These are phyloP conservation scores for Xylaria sp. DNA, from an alignment of 2,329 filamentous ascomycete species.

Conservation along the genomic window DNA sequence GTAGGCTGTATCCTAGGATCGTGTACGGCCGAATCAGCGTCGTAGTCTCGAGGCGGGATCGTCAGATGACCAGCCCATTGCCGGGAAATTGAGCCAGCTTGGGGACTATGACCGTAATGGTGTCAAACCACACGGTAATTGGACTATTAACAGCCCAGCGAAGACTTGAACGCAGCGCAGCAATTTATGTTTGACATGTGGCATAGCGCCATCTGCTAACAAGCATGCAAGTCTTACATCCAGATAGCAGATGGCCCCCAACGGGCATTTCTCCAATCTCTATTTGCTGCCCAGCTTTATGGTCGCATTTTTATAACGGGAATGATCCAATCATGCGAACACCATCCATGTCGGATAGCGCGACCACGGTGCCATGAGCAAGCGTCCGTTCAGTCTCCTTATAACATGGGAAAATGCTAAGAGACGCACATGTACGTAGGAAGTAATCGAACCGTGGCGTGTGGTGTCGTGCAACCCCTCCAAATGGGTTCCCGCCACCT, in stretches of 20 bases:
- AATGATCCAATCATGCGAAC: slow-evolving; percentile 9
- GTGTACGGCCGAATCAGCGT: slow-evolving; percentile 16
- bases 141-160: slow-evolving; percentile 32
- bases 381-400: not conserved
- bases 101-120: slow-evolving; percentile 27
- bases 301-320: slow-evolving; percentile 2
- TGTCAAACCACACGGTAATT: slow-evolving; percentile 31
- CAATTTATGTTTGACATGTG: slow-evolving; percentile 29
- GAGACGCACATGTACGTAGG: slow-evolving; percentile 7
- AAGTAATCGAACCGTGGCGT: slow-evolving; percentile 3
- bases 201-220: slow-evolving; percentile 28
- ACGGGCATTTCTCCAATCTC: slow-evolving; percentile 11
- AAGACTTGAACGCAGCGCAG: slow-evolving; percentile 28
- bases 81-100: slow-evolving; percentile 26
- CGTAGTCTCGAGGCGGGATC: slow-evolving; percentile 22
- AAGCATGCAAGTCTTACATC: slow-evolving; percentile 24
- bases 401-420: not conserved
- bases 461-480: not conserved
- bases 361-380: not conserved
- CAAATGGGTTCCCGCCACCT: not conserved
- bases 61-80: slow-evolving; percentile 36
- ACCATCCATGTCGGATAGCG: not conserved
- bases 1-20: not conserved
- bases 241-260: slow-evolving; percentile 32
- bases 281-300: slow-evolving; percentile 25